Evolutionary conservation across 352 stramenopile genomes (phyloP).

Genomic region (Phytophthora pini): DNA sequence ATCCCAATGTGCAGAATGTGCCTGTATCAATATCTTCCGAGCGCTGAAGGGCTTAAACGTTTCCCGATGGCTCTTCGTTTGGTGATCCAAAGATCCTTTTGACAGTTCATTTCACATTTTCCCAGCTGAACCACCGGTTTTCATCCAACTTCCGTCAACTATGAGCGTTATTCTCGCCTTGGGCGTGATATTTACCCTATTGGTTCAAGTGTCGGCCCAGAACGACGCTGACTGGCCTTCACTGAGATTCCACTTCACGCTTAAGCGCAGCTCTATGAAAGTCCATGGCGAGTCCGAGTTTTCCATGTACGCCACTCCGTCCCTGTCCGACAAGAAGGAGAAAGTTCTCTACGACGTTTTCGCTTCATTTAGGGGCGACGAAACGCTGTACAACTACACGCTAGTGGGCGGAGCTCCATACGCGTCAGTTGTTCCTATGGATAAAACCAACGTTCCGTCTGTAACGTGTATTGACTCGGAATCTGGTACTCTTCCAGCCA

Average conservation of each 20-base stretch:
- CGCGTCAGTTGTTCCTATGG: conserved; percentile 7
- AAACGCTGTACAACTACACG: conserved; percentile 29
- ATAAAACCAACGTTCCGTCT: not conserved
- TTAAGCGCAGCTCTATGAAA: conserved; percentile 45
- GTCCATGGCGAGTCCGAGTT: conserved; percentile 36
- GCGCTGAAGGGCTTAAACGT: not conserved
- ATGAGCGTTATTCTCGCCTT: not conserved
- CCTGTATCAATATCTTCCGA: no score
- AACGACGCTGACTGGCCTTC: conserved; percentile 15
- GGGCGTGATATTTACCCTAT: not conserved
- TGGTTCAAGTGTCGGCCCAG: not conserved
- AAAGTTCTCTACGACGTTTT: conserved; percentile 39
- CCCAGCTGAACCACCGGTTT: not conserved
- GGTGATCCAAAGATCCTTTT: not conserved
- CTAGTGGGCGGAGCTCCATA: conserved; percentile 32
- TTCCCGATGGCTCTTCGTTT: not conserved
- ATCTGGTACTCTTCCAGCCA: conserved; percentile 9
- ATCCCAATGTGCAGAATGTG: no score
- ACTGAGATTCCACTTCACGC: conserved; percentile 33
- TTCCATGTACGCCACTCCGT: conserved; percentile 34
- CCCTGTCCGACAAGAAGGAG: conserved; percentile 9
- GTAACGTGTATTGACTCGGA: conserved; percentile 22
- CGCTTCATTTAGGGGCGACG: conserved; percentile 20
- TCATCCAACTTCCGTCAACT: not conserved
- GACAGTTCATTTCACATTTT: not conserved